Evolutionary conservation across 1,139 yeast species (phyloP), one percentile per base, ranked within the genome.

Genomic region (Saccharomyces hybrid): DNA sequence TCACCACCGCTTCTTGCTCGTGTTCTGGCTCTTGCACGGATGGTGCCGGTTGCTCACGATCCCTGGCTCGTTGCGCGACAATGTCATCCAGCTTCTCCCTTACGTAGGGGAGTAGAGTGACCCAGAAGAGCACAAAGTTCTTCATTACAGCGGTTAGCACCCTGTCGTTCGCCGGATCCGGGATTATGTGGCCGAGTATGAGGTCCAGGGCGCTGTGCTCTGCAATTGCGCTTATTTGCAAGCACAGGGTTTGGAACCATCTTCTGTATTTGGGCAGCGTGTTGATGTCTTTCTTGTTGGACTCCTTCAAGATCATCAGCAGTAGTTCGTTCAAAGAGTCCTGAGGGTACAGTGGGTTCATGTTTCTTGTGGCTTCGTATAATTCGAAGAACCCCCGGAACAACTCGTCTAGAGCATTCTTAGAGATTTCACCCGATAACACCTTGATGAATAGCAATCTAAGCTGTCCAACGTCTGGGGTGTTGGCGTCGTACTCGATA

Each of bases 91-190:
- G 58, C 23, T 55, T 53, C 41, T 53, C 56, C 48, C 60, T 60
- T 3, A 60, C 55, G 13, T 55, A 52, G 13, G 68, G 68, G 4
- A 64, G 25, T 7, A 64, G 48, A 16, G 62, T 47, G 5, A 66
- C 47, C 29, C 64, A 42, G 49, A 64, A 67, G 13, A 67, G 58
- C 7, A 55, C 42, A 7, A 60, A 28, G 57, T 64, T 62, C 56
- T 66, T 66, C 25, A 59, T 9, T 5, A 61, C 27, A 8, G 57
- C 61, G 14, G 55, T 27, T 2, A 60, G 8, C 8, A 61, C 29
- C 49, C 52, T 58, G 51, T 66, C 69, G 8, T 50, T 52, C 6
- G 49, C 26, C 29, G 68, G 66, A 49, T 65, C 57, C 13, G 70
- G 67, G 3, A 66, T 60, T 31, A 65, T 50, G 25, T 54, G 51